Base-by-base conservation (phyloP, 805 yeast genomes). In the Yarrowia divulgata region DNA sequence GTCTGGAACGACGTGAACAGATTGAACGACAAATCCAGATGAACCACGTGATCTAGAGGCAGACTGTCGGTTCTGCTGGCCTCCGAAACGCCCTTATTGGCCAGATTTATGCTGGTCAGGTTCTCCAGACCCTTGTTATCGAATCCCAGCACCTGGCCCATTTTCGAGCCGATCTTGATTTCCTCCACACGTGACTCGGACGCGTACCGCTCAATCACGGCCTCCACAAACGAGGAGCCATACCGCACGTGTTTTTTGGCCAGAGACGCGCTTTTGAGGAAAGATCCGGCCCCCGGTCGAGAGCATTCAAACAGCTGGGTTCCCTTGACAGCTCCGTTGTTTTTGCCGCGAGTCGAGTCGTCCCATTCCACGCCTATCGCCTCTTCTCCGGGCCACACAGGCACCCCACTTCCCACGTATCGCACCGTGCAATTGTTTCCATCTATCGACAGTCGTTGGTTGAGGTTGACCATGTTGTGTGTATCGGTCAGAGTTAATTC, bases 321-420 rank as follows among this genome's bases (percentile, higher is more conserved):
- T 0, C 88, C 91, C 23, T 84, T 80, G 35, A 86, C 71, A 0
- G 75, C 69, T 0, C 98, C 98, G 71, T 84, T 79, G 75, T 93
- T 87, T 73, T 88, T 91, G 1, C 98, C 98, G 43, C 92, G 80
- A 0, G 70, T 69, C 0, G 83, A 78, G 55, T 86, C 81, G 75
- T 93, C 98, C 97, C 97, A 93, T 76, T 93, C 97, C 3, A 93
- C 82, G 0, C 98, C 98, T 14, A 85, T 77, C 0, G 94, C 92
- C 0, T 72, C 49, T 0, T 77, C 79, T 10, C 76, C 75, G 0
- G 85, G 83, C 97, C 97, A 92, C 13, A 79, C 81, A 0, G 66
- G 52, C 12, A 60, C 66, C 12, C 32, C 64, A 0, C 1, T 5
- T 9, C 66, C 66, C 0, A 13, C 5, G 43, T 43, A 60, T 13